Conservation (phyloP, 371 early-diverging fungal genomes). For the Syncephalastrum sp. region DNA sequence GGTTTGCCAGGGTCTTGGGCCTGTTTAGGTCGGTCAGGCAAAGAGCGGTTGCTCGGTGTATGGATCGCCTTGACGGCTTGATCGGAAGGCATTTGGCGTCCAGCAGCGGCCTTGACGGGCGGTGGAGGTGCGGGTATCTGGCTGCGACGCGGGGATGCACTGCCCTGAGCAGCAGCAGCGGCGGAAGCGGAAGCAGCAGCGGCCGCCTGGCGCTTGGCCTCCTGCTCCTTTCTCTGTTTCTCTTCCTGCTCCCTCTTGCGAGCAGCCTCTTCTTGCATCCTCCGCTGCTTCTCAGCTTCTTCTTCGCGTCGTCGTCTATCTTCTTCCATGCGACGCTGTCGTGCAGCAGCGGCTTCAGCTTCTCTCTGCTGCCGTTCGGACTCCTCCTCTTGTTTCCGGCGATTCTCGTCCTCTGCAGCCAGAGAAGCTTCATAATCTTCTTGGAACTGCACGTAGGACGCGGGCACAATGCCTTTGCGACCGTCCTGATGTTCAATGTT, state of each 20-base stretch:
- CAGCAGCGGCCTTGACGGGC: constrained; percentile 12
- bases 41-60: constrained; percentile 21
- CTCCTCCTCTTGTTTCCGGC: constrained; percentile 30
- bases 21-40: constrained; percentile 29
- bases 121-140: constrained; percentile 30
- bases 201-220: constrained; percentile 12
- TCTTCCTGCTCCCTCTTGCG: constrained; percentile 13
- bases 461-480: constrained; percentile 56
- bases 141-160: constrained; percentile 24
- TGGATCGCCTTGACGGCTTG: constrained; percentile 26
- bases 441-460: constrained; percentile 53
- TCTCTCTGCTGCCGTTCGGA: constrained; percentile 26
- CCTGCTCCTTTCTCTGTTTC: constrained; percentile 6
- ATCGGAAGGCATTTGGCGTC: constrained; percentile 13
- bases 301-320: constrained; percentile 28
- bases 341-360: constrained; percentile 24
- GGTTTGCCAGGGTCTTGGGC: constrained; percentile 39
- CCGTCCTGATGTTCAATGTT: constrained; percentile 47
- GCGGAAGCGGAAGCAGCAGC: constrained; percentile 16
- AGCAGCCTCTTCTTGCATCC: constrained; percentile 35
- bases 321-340: constrained; percentile 26
- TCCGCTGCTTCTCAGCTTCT: constrained; percentile 37
- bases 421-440: constrained; percentile 39
- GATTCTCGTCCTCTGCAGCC: constrained; percentile 25
- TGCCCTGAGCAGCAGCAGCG: constrained; percentile 17